These are phyloP conservation scores for Fusarium agapanthi DNA, from an alignment of 2,329 filamentous ascomycete species.

Conservation along the genomic window DNA sequence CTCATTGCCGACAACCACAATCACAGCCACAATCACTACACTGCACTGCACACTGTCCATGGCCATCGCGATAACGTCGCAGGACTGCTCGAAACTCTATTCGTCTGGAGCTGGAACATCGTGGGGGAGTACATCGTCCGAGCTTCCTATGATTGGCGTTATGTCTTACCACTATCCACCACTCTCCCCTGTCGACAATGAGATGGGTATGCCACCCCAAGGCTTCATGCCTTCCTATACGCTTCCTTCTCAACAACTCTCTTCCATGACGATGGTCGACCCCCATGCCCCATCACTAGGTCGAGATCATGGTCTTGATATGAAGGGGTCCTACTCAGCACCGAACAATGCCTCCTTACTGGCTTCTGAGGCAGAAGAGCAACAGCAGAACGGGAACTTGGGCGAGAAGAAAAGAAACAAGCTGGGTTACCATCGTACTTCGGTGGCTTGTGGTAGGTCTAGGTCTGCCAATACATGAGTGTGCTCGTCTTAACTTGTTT, in stretches of 20 bases:
- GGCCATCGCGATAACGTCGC: constrained; percentile 28
- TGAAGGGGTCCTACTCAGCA: constrained; percentile 61
- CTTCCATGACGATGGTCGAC: constrained; percentile 45
- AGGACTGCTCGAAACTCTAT: constrained; percentile 17
- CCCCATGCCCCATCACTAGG: constrained; percentile 48
- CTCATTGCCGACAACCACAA: neutral
- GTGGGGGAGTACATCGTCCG: constrained; percentile 18
- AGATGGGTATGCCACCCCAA: constrained; percentile 53
- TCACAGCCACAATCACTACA: neutral
- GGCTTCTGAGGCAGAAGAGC: constrained; percentile 46
- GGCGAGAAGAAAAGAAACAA: constrained; percentile 79
- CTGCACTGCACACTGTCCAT: constrained; percentile 18
- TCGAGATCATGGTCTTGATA: constrained; percentile 48
- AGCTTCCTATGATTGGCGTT: constrained; percentile 28
- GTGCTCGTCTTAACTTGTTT: neutral
- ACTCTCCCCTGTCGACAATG: constrained; percentile 52
- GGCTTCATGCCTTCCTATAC: constrained; percentile 47
- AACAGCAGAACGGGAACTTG: constrained; percentile 46
- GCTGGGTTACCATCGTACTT: constrained; percentile 93
- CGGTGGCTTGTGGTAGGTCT: constrained; percentile 91
- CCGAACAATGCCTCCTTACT: constrained; percentile 57
- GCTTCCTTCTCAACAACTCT: constrained; percentile 44
- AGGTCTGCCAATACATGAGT: neutral
- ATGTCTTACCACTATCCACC: constrained; percentile 62
- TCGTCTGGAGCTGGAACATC: constrained; percentile 6